Base-by-base conservation (phyloP, 2,329 filamentous ascomycete genomes). In the Fusarium concolor region DNA sequence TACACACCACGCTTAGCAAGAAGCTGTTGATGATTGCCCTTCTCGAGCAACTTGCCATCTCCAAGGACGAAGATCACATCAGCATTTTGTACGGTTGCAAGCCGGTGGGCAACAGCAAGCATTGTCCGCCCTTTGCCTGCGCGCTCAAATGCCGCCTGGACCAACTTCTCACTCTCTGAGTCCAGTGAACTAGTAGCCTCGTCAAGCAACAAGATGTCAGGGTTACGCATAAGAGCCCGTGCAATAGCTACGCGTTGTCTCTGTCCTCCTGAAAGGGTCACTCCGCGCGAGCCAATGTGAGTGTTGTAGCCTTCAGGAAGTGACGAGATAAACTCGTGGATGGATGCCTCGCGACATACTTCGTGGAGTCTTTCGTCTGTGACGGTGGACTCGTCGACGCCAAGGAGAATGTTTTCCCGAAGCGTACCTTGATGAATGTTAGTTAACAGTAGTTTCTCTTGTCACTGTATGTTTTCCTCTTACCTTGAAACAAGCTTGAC, bases 11-110 rank as follows among this genome's bases (percentile, higher is more conserved):
- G 57, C 2, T 41, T 15, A 31, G 24, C 35, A 5, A 61, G 15
- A 22, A 58, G 15, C 8, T 58, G 24, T 2, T 9, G 8, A 26
- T 61, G 57, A 1, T 12, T 61, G 8, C 57, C 57, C 38, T 51
- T 39, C 31, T 61, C 57, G 6, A 61, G 22, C 9, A 61, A 35
- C 44, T 18, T 61, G 24, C 57, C 57, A 11, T 61, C 28, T 11
- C 31, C 43, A 39, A 50, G 87, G 0, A 95, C 91, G 70, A 92
- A 93, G 42, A 94, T 94, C 15, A 89, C 81, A 74, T 95, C 89
- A 1, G 92, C 91, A 70, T 94, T 90, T 76, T 92, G 91, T 20
- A 94, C 88, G 8, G 91, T 95, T 0, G 90, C 90, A 45, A 95
- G 82, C 9, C 92, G 84, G 75, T 95, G 92, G 1, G 92, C 92